Percentiles rank a stretch among this genome's conserved stretches.
phyloP scores from a whole-genome alignment of 2,329 filamentous ascomycete species.

The Aspergillus novofumigatus region DNA sequence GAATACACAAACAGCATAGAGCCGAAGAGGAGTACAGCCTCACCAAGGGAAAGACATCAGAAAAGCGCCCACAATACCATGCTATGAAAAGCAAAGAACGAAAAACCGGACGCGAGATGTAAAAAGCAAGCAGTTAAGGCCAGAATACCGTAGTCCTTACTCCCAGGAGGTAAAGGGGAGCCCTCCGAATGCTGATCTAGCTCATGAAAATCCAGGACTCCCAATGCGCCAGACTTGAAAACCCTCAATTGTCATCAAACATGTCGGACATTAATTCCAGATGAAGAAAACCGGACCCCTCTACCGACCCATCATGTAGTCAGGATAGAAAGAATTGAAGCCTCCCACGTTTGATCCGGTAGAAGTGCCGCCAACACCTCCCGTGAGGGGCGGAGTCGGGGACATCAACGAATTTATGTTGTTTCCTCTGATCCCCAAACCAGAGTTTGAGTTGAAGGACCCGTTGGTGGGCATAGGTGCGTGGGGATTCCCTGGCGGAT shows the following conservation, averaged over 20 bases:
- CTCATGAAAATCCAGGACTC: slow-evolving; percentile 34
- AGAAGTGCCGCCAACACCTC: slow-evolving; percentile 24
- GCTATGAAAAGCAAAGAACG: slow-evolving; percentile 22
- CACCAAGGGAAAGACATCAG: slow-evolving; percentile 27
- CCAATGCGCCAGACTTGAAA: slow-evolving; percentile 36
- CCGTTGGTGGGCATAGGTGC: slow-evolving; percentile 26
- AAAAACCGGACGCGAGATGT: slow-evolving; percentile 16
- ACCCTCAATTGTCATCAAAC: slow-evolving; percentile 38
- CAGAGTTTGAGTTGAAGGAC: slow-evolving; percentile 34
- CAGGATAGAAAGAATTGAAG: slow-evolving; percentile 40
- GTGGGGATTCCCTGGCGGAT: slow-evolving; percentile 28
- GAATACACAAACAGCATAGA: slow-evolving; percentile 7
- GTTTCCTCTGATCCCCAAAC: slow-evolving; percentile 36
- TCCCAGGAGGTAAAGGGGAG: slow-evolving; percentile 31
- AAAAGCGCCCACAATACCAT: slow-evolving; percentile 32
- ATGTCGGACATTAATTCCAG: slow-evolving; percentile 39
- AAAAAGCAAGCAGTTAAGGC: slow-evolving; percentile 27
- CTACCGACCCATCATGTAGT: slow-evolving; percentile 49
- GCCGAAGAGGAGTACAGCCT: slow-evolving; percentile 29
- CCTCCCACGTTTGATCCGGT: slow-evolving; percentile 29
- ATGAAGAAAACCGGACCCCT: slow-evolving; percentile 20
- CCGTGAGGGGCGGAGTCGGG: slow-evolving; percentile 25
- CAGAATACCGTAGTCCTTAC: slow-evolving; percentile 32
- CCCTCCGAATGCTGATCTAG: slow-evolving; percentile 41
- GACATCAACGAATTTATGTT: slow-evolving; percentile 29